Base-by-base conservation (phyloP, 768 basidiomycete genomes). In the Sistotremastrum niveocremeum region DNA sequence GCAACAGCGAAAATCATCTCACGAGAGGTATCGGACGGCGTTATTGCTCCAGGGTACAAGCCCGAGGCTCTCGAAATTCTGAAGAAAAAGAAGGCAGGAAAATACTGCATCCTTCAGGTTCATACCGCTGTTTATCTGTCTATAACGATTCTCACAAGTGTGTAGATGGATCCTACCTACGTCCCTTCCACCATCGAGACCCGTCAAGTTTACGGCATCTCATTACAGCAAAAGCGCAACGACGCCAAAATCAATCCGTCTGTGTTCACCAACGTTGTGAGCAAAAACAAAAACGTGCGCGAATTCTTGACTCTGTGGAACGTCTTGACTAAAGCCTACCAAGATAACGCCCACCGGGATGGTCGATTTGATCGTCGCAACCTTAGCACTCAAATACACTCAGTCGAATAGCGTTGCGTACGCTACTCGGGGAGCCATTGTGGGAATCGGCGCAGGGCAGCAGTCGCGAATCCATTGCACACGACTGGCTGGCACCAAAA, bases 381-480 rank as follows among this genome's bases (percentile, higher is more conserved):
- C 95, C 7, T 79, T 97, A 28, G 84, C 94, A 1, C 74, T 98
- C 56, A 99, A 98, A 63, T 99, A 98, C 72, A 99, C 95, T 1
- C 95, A 98, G 62, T 99, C 95, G 42, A 98, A 99, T 73, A 93
- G 88, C 51, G 95, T 99, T 44, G 84, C 94, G 32, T 99, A 95
- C 59, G 89, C 93, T 1, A 81, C 79, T 56, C 82, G 79, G 56
- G 95, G 95, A 8, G 79, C 91, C 9, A 84, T 94, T 60, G 75
- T 99, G 55, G 95, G 94, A 41, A 82, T 97, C 41, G 95, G 95
- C 34, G 95, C 95, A 0, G 95, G 94, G 8, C 95, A 98, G 59
- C 95, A 98, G 61, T 98, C 94, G 4, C 86, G 95, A 37, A 99
- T 99, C 59, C 95, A 99, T 70, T 99, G 95, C 68, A 99, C 95